Base-by-base conservation (phyloP, 1,284 basidiomycete species). In the Microbotryomycetes sp. region DNA sequence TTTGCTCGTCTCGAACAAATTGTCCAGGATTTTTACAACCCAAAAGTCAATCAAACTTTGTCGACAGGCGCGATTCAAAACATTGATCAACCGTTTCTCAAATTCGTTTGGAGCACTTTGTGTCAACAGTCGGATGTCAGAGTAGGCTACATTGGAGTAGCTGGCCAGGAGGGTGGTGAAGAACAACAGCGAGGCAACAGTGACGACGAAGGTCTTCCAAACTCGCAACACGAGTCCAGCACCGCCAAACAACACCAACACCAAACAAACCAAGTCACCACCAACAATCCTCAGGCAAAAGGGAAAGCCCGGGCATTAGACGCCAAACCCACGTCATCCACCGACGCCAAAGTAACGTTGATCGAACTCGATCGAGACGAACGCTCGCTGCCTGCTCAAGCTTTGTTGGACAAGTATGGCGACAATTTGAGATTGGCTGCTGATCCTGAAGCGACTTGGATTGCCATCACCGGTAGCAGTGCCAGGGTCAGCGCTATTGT, bases 401-500 rank as follows among this genome's bases (percentile, higher is more conserved):
- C 9, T 83, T 66, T 76, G 12, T 54, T 63, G 23, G 59, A 59
- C 7, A 14, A 25, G 28, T 70, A 75, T 57, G 73, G 72, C 25
- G 59, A 84, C 55, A 77, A 77, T 6, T 76, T 93, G 31, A 80
- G 89, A 63, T 82, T 93, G 66, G 86, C 87, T 16, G 83, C 88
- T 1, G 83, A 87, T 65, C 80, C 84, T 3, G 82, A 87, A 66
- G 82, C 84, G 3, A 85, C 84, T 46, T 89, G 89, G 74, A 81
- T 81, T 48, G 84, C 87, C 12, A 82, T 93, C 30, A 90, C 88
- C 16, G 91, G 91, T 3, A 86, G 87, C 29, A 88, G 91, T 77
- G 84, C 85, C 56, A 80, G 85, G 68, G 86, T 89, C 67, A 59
- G 83, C 42, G 15, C 6, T 36, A 50, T 56, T 48, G 19, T 23